Percentiles rank a stretch among this genome's conserved stretches.
Evolutionary conservation across 345 rosid genomes (phyloP).

Genomic region (Corymbia maculata): DNA sequence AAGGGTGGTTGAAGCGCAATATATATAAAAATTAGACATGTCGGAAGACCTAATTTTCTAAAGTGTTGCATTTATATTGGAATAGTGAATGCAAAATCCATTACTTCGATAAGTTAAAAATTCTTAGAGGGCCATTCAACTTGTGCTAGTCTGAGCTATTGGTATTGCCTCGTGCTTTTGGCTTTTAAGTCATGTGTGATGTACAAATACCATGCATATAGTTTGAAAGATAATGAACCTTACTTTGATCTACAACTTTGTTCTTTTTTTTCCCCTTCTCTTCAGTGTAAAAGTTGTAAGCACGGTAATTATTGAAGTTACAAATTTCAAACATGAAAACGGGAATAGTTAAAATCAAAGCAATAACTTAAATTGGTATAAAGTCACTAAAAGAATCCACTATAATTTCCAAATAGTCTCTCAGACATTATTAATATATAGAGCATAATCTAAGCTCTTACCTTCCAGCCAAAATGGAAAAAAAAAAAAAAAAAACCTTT

Average conservation of each 20-base stretch:
- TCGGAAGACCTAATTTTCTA: neutral
- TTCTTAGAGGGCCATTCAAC: neutral
- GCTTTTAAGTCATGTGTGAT: neutral
- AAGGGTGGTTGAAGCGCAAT: neutral
- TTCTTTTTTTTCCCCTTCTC: neutral
- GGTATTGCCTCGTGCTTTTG: neutral
- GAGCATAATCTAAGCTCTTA: neutral
- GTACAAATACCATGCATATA: neutral
- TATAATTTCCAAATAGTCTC: neutral
- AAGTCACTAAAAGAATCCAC: neutral
- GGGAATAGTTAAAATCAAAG: neutral
- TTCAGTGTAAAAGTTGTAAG: neutral
- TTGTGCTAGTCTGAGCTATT: neutral
- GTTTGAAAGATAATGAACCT: neutral
- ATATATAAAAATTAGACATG: neutral
- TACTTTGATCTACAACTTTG: neutral
- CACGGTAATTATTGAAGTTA: neutral
- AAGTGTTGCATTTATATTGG: neutral
- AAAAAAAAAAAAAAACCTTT: neutral
- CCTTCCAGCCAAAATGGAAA: neutral
- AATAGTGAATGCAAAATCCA: neutral
- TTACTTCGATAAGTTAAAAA: neutral
- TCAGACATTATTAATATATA: neutral
- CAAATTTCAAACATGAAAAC: neutral
- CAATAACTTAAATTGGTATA: neutral